Evolutionary conservation across 768 basidiomycete genomes (phyloP).

Genomic region (Dictyophora rubrovolvata): DNA sequence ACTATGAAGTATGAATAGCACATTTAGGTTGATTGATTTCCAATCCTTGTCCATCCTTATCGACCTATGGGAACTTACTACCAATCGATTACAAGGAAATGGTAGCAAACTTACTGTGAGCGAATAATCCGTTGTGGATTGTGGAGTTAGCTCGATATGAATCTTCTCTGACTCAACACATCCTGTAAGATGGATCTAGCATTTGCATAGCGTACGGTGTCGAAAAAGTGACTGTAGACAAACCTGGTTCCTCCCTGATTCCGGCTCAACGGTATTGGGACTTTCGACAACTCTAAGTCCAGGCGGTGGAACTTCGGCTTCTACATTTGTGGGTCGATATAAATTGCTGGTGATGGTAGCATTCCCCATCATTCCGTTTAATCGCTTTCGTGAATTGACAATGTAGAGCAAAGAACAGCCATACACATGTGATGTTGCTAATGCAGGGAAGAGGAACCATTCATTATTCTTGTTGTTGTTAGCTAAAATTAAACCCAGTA

Average conservation of each 20-base stretch:
- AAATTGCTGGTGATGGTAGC: neutral
- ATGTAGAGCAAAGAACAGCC: slow-evolving; percentile 1
- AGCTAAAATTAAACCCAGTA: neutral
- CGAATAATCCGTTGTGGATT: too few relatives aligned
- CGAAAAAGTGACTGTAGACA: neutral
- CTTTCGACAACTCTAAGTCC: neutral
- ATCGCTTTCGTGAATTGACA: neutral
- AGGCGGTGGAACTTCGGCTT: neutral
- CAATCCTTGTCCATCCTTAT: too few relatives aligned
- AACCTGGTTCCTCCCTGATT: neutral
- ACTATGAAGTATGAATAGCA: too few relatives aligned
- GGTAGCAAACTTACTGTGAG: too few relatives aligned
- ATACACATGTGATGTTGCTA: neutral
- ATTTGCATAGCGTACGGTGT: too few relatives aligned
- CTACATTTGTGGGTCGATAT: neutral
- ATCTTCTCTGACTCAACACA: too few relatives aligned
- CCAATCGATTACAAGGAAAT: too few relatives aligned
- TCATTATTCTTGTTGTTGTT: neutral
- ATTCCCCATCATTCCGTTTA: neutral
- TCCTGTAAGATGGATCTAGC: too few relatives aligned
- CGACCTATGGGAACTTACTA: too few relatives aligned
- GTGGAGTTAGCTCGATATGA: too few relatives aligned
- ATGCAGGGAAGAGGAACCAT: neutral
- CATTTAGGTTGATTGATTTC: too few relatives aligned
- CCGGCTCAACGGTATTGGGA: neutral